Base-by-base conservation (phyloP, 2,329 filamentous ascomycete genomes). In the Phialophora chinensis region DNA sequence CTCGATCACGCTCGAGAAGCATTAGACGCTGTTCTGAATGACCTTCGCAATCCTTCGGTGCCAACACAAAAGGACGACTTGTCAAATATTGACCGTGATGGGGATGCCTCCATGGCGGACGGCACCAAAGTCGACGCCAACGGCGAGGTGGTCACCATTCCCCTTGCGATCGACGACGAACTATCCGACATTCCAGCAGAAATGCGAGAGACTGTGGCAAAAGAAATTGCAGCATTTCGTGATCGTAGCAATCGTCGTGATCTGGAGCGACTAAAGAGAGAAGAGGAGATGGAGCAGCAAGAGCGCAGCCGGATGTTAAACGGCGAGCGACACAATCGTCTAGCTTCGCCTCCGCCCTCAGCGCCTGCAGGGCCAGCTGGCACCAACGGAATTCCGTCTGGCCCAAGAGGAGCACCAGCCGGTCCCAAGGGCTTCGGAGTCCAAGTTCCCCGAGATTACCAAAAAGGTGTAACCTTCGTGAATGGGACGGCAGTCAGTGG, bases 171-270 rank as follows among this genome's bases (percentile, higher is more conserved):
- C 60, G 95, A 99, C 69, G 96, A 99, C 75, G 95, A 99, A 75
- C 84, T 99, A 53, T 90, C 93, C 23, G 95, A 99, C 74, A 97
- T 99, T 56, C 95, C 95, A 0, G 90, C 92, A 0, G 95, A 98
- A 76, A 96, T 97, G 92, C 89, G 95, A 27, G 95, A 96, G 76
- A 93, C 92, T 0, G 95, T 99, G 17, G 92, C 95, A 0, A 90
- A 90, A 65, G 96, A 99, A 77, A 99, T 99, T 74, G 89, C 92
- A 0, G 91, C 93, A 0, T 99, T 99, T 82, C 87, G 95, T 71
- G 95, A 99, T 72, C 87, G 94, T 23, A 97, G 94, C 72, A 97
- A 89, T 66, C 88, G 91, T 68, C 86, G 94, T 47, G 95, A 99
- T 75, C 81, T 96, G 75, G 95, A 99, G 78, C 90, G 95, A 3